Evolutionary conservation across 1,284 basidiomycete species (phyloP).

Genomic region (Dichomitus squalens): DNA sequence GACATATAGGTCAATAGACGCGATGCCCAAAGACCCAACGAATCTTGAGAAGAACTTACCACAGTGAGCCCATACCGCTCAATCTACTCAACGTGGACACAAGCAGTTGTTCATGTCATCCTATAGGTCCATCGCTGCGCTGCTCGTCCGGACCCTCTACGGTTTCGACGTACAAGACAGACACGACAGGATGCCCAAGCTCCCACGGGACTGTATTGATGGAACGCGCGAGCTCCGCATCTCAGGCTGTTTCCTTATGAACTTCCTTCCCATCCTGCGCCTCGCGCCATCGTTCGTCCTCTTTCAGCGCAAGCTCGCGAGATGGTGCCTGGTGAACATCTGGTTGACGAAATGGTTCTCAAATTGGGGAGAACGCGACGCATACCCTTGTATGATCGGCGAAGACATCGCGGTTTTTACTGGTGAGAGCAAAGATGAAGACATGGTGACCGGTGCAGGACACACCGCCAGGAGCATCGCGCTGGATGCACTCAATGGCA

Average conservation of each 20-base stretch:
- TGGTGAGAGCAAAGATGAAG: neutral
- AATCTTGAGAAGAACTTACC: neutral
- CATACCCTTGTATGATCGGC: neutral
- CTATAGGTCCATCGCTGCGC: neutral
- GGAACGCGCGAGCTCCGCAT: neutral
- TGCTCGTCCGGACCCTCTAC: slow-evolving; percentile 14
- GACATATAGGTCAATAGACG: neutral
- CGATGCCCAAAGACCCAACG: slow-evolving; percentile 1
- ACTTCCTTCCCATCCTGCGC: slow-evolving; percentile 11
- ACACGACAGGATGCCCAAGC: slow-evolving; percentile 8
- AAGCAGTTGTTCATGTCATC: neutral
- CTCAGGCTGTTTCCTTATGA: slow-evolving; percentile 1
- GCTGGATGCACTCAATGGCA: slow-evolving; percentile 4
- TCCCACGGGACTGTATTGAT: slow-evolving; percentile 11
- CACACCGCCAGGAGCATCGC: neutral
- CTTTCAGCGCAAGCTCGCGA: slow-evolving; percentile 4
- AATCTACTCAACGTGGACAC: neutral
- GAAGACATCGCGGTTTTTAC: neutral
- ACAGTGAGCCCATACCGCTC: neutral
- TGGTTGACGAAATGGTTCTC: neutral
- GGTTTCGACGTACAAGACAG: slow-evolving; percentile 7
- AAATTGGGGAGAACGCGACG: neutral
- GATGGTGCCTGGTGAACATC: neutral
- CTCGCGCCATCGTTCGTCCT: slow-evolving; percentile 15
- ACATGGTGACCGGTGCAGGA: neutral